Base-by-base conservation (phyloP, 495 filamentous ascomycete genomes). In the Tuber borchii region DNA sequence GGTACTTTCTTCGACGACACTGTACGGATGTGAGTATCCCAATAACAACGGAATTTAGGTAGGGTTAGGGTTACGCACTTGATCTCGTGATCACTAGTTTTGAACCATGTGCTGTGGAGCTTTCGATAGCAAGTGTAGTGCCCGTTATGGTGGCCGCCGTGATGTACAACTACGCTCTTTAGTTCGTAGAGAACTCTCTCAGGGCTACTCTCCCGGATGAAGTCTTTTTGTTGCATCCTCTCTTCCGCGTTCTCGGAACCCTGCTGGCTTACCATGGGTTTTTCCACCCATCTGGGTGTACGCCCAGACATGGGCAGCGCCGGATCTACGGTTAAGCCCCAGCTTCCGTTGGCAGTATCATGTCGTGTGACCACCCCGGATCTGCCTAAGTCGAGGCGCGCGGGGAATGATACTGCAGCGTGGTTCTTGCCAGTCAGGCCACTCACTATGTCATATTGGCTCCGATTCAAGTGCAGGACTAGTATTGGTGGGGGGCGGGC, bases 101-200 rank as follows among this genome's bases (percentile, higher is more conserved):
- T 73, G 68, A 76, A 78, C 79, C 78, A 79, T 39, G 71, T 75
- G 45, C 73, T 82, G 0, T 88, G 86, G 82, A 92, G 90, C 80
- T 90, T 90, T 68, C 93, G 86, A 81, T 95, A 98, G 82, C 93
- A 95, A 73, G 97, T 89, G 80, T 99, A 98, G 85, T 99, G 96
- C 0, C 96, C 96, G 77, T 95, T 97, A 75, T 97, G 93, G 82
- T 98, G 96, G 31, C 90, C 87, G 7, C 95, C 96, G 76, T 91
- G 91, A 83, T 99, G 95, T 5, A 93, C 93, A 37, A 98, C 87
- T 2, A 96, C 92, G 10, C 94, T 93, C 34, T 92, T 90, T 42
- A 99, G 85, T 80, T 92, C 88, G 82, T 97, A 99, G 0, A 88
- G 84, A 87, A 88, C n/a, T 86, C 88, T 72, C 65, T 87, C 14